Evolutionary conservation across 306 rosid genomes (phyloP).

Genomic region (Casuarina glauca): DNA sequence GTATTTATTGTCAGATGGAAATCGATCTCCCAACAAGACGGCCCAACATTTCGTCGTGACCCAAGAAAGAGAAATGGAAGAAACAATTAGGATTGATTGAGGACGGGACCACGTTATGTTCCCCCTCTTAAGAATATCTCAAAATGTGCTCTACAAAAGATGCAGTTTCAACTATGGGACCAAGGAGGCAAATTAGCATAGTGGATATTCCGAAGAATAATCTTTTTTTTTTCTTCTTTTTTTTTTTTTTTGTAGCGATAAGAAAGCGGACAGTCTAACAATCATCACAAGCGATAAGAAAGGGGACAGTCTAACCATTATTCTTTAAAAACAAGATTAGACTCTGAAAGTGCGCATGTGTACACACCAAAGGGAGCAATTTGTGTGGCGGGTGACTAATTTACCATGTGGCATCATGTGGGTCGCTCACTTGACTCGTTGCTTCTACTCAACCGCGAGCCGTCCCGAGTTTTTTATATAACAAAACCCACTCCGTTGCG

Average conservation of each 20-base stretch:
- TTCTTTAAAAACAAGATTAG: background rate
- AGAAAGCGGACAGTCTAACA: no score
- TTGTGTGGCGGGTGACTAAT: background rate
- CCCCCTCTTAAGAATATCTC: no score
- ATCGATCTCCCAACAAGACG: no score
- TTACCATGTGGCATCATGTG: slow-evolving; percentile 6
- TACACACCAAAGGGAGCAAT: background rate
- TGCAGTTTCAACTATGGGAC: background rate
- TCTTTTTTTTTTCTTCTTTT: no score
- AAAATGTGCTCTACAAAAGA: background rate
- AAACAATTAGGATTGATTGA: no score
- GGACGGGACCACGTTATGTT: no score
- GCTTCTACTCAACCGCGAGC: background rate
- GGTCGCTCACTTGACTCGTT: background rate
- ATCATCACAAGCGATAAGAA: background rate
- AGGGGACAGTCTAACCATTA: background rate
- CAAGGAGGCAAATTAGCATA: background rate
- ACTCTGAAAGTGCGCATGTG: background rate
- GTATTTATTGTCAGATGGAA: no score
- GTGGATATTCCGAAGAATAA: background rate
- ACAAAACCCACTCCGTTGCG: background rate
- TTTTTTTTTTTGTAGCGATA: no score
- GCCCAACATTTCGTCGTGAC: no score
- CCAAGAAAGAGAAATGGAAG: no score
- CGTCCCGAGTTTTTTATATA: no score